These are phyloP conservation scores for Pestalotiopsis sp. DNA, from an alignment of 2,329 filamentous ascomycete genomes.

Conservation along the genomic window DNA sequence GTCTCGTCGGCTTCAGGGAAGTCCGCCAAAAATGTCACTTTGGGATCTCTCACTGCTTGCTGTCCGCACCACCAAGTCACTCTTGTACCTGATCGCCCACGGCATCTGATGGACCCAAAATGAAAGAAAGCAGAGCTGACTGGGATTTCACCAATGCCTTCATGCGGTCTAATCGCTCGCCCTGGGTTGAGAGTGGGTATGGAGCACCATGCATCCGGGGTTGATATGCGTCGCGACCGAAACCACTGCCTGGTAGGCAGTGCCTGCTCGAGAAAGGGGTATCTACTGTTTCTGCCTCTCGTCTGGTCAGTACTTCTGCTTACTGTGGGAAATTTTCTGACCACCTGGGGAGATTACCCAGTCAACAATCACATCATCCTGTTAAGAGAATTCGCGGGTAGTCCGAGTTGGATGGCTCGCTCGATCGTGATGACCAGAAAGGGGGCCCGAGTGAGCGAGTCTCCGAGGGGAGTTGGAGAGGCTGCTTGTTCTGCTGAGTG, in stretches of 20 bases:
- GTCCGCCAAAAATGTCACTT: background rate
- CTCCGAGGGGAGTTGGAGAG: background rate
- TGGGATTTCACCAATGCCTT: background rate
- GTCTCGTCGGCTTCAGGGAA: background rate
- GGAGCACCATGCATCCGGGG: background rate
- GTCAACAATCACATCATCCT: background rate
- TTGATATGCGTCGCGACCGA: background rate
- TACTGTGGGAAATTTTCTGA: background rate
- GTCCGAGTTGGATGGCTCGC: background rate
- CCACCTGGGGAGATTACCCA: background rate
- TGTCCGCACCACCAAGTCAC: background rate
- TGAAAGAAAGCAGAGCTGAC: background rate
- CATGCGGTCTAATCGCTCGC: background rate
- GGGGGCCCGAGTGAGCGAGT: background rate
- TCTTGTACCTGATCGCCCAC: background rate
- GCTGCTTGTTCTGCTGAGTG: background rate
- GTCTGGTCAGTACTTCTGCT: background rate
- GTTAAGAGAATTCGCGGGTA: background rate
- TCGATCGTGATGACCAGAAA: background rate
- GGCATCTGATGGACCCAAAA: background rate
- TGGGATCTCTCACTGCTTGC: background rate
- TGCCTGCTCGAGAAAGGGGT: background rate
- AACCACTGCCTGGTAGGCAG: background rate
- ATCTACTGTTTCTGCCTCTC: background rate
- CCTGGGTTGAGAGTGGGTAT: background rate